phyloP scores from a whole-genome alignment of 176 grass and related monocot genomes.

The Alloteropsis semialata region DNA sequence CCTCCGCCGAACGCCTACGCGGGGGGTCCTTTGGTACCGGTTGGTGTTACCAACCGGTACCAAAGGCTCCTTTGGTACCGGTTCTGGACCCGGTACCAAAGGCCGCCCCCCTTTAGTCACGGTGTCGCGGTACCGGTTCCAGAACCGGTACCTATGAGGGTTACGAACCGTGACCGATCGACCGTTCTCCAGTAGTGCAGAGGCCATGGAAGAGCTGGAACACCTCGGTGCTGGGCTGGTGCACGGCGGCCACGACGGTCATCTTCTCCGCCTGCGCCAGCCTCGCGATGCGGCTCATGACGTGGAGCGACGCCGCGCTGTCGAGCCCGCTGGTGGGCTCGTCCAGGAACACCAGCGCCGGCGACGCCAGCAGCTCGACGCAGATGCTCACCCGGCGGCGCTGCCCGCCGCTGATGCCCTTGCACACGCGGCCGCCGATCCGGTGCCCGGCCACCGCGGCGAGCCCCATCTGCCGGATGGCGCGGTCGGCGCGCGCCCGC shows the following conservation, averaged over 20 bases:
- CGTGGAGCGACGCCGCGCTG: conserved; percentile 51
- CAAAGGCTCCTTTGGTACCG: no score
- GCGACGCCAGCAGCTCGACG: conserved; percentile 34
- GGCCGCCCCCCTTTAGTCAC: no score
- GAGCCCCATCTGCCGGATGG: conserved; percentile 38
- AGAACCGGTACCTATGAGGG: no score
- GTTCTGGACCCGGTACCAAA: no score
- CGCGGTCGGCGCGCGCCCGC: conserved; percentile 16
- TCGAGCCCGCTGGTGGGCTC: no score
- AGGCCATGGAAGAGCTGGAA: conserved; percentile 54
- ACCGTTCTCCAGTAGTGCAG: no score
- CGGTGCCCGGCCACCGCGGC: not conserved
- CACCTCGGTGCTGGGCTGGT: conserved; percentile 59
- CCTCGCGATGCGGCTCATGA: conserved; percentile 40
- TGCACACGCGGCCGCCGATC: conserved; percentile 39
- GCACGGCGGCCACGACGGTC: conserved; percentile 54
- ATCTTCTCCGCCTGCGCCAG: conserved; percentile 8
- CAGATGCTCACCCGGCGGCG: conserved; percentile 40
- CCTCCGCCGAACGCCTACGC: no score
- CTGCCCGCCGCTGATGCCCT: conserved; percentile 48
- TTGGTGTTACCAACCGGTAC: no score
- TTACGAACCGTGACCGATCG: no score
- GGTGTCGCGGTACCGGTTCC: no score
- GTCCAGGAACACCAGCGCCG: conserved; percentile 7
- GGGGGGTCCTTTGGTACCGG: no score